Percentiles rank a stretch among this genome's conserved stretches.
phyloP scores from a whole-genome alignment of 2,329 filamentous ascomycete genomes.

The Beauveria bassiana region DNA sequence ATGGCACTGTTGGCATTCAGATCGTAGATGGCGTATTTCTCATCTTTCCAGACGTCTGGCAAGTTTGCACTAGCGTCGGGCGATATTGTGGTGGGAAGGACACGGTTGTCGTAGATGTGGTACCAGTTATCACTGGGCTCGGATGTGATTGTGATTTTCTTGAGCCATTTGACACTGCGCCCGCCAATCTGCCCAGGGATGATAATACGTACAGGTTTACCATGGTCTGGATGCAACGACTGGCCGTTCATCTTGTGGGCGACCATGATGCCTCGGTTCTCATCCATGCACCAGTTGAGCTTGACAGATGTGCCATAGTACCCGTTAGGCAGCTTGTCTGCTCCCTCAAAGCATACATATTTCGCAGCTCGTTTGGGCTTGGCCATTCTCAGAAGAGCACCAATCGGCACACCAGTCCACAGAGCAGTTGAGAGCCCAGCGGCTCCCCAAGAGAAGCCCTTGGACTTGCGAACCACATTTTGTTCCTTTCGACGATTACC shows the following conservation, averaged over 20 bases:
- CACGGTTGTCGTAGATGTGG: constrained; percentile 87
- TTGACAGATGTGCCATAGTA: constrained; percentile 84
- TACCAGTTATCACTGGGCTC: constrained; percentile 89
- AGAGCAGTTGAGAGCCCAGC: constrained; percentile 80
- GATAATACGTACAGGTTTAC: constrained; percentile 72
- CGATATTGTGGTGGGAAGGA: constrained; percentile 77
- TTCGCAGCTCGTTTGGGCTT: constrained; percentile 61
- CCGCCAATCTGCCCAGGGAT: constrained; percentile 90
- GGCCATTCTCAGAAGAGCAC: constrained; percentile 61
- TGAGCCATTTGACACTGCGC: constrained; percentile 89
- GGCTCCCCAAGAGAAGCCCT: constrained; percentile 90
- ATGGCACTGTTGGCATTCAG: constrained; percentile 80
- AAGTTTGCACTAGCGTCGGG: constrained; percentile 72
- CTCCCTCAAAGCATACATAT: constrained; percentile 88
- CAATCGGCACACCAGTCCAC: constrained; percentile 75
- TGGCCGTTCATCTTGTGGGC: constrained; percentile 90
- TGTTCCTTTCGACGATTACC: constrained; percentile 91
- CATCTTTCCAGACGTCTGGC: constrained; percentile 75
- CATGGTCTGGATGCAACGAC: constrained; percentile 71
- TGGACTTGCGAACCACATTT: constrained; percentile 81
- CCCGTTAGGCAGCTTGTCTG: constrained; percentile 80
- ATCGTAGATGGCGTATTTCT: constrained; percentile 88
- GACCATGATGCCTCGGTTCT: constrained; percentile 75
- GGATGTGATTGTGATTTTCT: constrained; percentile 68
- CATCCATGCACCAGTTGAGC: constrained; percentile 80